Evolutionary conservation across 2,329 filamentous ascomycete genomes (phyloP).

Genomic region (Paraconiothyrium sp.): DNA sequence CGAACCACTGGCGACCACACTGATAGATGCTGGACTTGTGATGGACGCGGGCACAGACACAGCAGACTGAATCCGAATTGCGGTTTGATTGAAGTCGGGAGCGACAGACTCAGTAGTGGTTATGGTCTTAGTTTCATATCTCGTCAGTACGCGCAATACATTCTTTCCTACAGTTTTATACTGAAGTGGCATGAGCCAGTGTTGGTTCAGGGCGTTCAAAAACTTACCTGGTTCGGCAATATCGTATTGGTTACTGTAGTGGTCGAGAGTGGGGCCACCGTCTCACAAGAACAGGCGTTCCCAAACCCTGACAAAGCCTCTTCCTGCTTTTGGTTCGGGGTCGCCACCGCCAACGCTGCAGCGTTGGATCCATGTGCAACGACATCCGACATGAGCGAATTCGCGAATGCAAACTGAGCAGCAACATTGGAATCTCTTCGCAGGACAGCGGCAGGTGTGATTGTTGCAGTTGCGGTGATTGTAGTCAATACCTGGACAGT

Average conservation of each 20-base stretch:
- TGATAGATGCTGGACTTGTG: conserved; percentile 12
- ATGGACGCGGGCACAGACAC: conserved; percentile 8
- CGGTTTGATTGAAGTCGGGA: background rate
- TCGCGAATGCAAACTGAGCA: conserved; percentile 31
- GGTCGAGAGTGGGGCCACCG: conserved; percentile 40
- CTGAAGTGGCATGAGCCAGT: conserved; percentile 19
- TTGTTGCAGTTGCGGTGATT: conserved; percentile 31
- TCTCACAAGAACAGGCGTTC: conserved; percentile 43
- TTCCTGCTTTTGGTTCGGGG: conserved; percentile 25
- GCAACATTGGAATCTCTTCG: conserved; percentile 27
- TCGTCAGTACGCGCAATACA: conserved; percentile 16
- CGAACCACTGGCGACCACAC: conserved; percentile 14
- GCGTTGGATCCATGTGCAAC: conserved; percentile 29
- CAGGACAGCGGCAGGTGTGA: conserved; percentile 25
- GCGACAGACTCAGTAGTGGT: conserved; percentile 26
- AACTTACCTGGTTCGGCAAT: conserved; percentile 35
- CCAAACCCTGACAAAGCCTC: conserved; percentile 34
- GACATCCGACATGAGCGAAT: conserved; percentile 33
- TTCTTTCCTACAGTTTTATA: conserved; percentile 30
- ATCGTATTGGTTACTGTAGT: conserved; percentile 37
- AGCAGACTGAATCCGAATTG: conserved; percentile 2
- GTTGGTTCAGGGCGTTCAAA: background rate
- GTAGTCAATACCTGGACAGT: conserved; percentile 33
- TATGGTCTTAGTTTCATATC: conserved; percentile 11
- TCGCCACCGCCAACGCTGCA: conserved; percentile 15